These are phyloP conservation scores for Raffaelea albimanens DNA, from an alignment of 2,329 filamentous ascomycete species.

Conservation along the genomic window DNA sequence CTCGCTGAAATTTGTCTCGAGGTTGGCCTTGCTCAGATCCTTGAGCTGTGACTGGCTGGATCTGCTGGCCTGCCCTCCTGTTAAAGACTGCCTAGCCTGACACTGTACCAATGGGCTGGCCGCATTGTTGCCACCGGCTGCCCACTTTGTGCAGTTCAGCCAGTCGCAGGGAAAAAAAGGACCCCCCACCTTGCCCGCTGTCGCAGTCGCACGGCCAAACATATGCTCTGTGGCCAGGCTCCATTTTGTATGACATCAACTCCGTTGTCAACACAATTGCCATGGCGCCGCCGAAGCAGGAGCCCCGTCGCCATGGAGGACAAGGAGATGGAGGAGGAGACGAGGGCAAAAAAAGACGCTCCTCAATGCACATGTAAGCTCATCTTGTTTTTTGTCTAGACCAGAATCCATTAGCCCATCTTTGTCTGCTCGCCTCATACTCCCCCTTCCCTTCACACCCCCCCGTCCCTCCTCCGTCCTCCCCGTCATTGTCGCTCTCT, in stretches of 20 bases:
- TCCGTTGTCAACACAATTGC: conserved; percentile 4
- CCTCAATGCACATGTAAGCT: background rate
- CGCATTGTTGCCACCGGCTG: background rate
- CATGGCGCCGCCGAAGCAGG: conserved; percentile 9
- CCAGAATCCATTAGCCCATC: background rate
- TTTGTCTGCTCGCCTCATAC: background rate
- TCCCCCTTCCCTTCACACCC: background rate
- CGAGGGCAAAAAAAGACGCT: background rate
- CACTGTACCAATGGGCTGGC: background rate
- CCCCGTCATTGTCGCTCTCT: background rate
- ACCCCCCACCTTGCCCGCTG: too few species aligned
- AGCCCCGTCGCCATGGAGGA: too few species aligned
- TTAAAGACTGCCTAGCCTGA: too few species aligned
- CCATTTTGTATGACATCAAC: conserved; percentile 7
- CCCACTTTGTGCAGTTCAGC: too few species aligned
- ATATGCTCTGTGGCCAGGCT: background rate
- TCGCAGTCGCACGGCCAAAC: background rate
- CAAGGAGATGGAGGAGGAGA: background rate
- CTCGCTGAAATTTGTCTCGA: too few species aligned
- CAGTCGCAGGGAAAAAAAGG: background rate
- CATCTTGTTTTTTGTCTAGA: background rate
- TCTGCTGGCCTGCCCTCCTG: too few species aligned
- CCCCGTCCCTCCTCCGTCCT: background rate
- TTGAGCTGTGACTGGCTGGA: too few species aligned
- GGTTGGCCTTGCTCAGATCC: too few species aligned